Evolutionary conservation across 257 asterid species (phyloP), one percentile per base, ranked within the genome.

Genomic region (Scutellaria barbata): DNA sequence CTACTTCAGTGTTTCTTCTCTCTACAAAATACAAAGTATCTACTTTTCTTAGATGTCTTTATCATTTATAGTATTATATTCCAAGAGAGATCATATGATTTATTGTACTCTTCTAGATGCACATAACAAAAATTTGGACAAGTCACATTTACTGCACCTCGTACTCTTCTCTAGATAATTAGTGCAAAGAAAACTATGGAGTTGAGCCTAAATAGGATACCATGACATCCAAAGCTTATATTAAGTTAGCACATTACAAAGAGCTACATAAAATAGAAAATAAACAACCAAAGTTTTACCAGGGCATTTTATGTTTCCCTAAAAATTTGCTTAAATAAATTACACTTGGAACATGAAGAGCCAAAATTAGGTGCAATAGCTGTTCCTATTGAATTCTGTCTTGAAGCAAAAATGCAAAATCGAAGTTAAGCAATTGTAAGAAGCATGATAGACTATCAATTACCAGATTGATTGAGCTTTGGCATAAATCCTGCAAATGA

Each of bases 401-500:
- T 52, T 63, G 61, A 59, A 65, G 53, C 20, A 16, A 68, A 53
- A 42, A 59, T 60, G 53, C 20, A 16, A 68, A 53, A 48, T 20
- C 45, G 13, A 33, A 50, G 43, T 52, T 48, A 39, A 52, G 63
- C 37, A 68, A 55, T 66, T 56, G 33, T 18, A 70, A 58, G 53
- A 69, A 55, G 20, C 65, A 55, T 9, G 41, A 42, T 39, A 69
- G 65, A 17, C 63, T 41, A 75, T 20, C 35, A 37, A 70, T 83
- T 87, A 89, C 98, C 97, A 69, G 89, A 72, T 75, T 82, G 82
- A 67, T 40, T 75, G 74, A 58, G 81, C 81, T 81, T 86, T 13
- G 88, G 83, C 92, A 90, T 83, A 80, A 92, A 95, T 63, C 99
- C 99, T 41, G 88, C 73, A 84, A 89, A 88, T 37, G 90, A 74